A percentile compares a stretch with the other conserved stretches of the same genome.
Evolutionary conservation across 768 basidiomycete genomes (phyloP).

Genomic region (Termitomyces sp.): DNA sequence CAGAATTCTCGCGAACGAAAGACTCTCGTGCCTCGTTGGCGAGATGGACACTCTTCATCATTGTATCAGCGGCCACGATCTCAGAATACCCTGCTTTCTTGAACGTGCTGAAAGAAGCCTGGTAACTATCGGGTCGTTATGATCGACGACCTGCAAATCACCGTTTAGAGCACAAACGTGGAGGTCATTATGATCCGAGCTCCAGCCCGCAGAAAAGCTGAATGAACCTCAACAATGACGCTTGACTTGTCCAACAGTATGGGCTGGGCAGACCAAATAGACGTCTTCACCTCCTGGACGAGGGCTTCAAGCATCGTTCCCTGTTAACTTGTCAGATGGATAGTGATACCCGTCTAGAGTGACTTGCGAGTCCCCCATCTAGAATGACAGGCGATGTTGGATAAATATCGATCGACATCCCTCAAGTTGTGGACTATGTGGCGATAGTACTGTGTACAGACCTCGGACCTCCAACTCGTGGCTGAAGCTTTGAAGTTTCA

Average conservation of each 20-base stretch:
- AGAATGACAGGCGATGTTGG: constrained; percentile 23
- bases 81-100: constrained; percentile 43
- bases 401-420: constrained; percentile 10
- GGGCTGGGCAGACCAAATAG: constrained; percentile 72
- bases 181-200: constrained; percentile 63
- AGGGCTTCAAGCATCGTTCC: constrained; percentile 59
- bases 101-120: constrained; percentile 57
- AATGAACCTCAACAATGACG: constrained; percentile 54
- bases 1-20: constrained; percentile 17
- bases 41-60: constrained; percentile 50
- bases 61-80: constrained; percentile 39
- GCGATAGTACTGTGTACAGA: too few relatives aligned
- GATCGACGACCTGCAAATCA: not conserved
- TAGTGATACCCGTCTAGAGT: not conserved
- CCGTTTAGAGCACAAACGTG: constrained; percentile 40
- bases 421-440: too few relatives aligned
- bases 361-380: constrained; percentile 46
- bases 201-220: constrained; percentile 62
- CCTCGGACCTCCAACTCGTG: too few relatives aligned
- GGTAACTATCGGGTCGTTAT: constrained; percentile 46
- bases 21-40: constrained; percentile 43
- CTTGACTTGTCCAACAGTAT: constrained; percentile 48
- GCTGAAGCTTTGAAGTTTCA: too few relatives aligned
- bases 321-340: constrained; percentile 28
- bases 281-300: constrained; percentile 43